These are phyloP conservation scores for Ligustrum vulgare DNA, from an alignment of 257 asterid genomes.

Conservation along the genomic window DNA sequence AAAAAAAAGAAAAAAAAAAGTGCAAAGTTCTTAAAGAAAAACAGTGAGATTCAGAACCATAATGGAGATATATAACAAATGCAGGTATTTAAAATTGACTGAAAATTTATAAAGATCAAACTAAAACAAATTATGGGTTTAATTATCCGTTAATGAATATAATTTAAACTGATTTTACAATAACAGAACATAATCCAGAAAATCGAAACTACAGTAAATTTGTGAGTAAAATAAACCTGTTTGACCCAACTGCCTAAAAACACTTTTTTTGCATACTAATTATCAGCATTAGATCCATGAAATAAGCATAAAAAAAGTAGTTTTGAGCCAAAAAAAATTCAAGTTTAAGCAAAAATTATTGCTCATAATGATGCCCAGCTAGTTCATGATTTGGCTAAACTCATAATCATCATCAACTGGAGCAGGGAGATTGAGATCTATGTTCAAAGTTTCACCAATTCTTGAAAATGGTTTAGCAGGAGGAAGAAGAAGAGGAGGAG, in stretches of 20 bases:
- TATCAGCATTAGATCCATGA: slow-evolving; percentile 1
- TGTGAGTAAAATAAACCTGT: slow-evolving; percentile 4
- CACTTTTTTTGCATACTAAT: background rate
- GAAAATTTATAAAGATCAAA: background rate
- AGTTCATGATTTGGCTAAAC: slow-evolving; percentile 52
- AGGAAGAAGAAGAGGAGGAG: slow-evolving; percentile 3
- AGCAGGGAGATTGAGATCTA: slow-evolving; percentile 91
- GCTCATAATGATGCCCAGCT: slow-evolving; percentile 29
- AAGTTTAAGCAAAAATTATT: slow-evolving; percentile 12
- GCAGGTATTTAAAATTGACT: slow-evolving; percentile 8
- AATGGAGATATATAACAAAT: slow-evolving; percentile 15
- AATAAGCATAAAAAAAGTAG: background rate
- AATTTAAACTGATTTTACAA: slow-evolving; percentile 20
- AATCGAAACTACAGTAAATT: slow-evolving; percentile 21
- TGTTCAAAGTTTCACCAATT: slow-evolving; percentile 33
- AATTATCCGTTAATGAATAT: slow-evolving; percentile 19
- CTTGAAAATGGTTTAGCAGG: slow-evolving; percentile 28
- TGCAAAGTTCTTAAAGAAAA: background rate
- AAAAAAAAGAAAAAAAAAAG: too few relatives aligned
- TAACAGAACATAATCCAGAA: slow-evolving; percentile 25
- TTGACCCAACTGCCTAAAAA: slow-evolving; percentile 20
- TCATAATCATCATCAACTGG: slow-evolving; percentile 64
- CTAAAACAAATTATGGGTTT: slow-evolving; percentile 6
- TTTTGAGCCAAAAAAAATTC: background rate
- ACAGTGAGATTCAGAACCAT: slow-evolving; percentile 31